Conservation (phyloP, 208 protist species). For the Entamoeba invadens region DNA sequence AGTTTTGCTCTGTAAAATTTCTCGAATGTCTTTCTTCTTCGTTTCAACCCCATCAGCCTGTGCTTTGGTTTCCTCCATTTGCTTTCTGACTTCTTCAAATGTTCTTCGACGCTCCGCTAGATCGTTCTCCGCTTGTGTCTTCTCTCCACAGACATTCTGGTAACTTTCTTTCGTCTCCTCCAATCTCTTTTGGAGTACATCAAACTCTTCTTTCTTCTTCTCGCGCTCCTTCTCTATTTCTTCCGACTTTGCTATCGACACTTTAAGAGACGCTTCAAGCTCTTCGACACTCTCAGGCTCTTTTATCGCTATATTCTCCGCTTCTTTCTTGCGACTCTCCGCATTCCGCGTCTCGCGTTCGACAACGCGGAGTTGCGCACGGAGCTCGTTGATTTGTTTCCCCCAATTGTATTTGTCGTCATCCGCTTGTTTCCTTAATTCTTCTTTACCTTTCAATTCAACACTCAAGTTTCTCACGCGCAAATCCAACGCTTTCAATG, state of each 20-base stretch:
- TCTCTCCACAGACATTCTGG: background rate
- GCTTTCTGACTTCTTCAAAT: background rate
- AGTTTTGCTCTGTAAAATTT: background rate
- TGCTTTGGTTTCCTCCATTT: background rate
- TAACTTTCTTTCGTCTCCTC: background rate
- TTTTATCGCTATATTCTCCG: background rate
- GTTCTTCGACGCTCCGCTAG: background rate
- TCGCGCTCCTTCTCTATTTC: background rate
- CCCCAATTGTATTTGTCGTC: background rate
- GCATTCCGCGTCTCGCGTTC: background rate
- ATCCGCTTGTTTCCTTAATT: background rate
- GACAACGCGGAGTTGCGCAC: background rate
- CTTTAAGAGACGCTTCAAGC: background rate
- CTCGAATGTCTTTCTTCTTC: background rate
- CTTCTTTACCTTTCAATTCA: background rate
- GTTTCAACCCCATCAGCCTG: background rate
- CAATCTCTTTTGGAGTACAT: background rate
- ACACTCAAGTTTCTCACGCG: background rate
- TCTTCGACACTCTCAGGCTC: background rate
- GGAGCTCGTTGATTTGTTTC: background rate
- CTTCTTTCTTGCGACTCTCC: background rate
- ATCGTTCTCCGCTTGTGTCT: background rate
- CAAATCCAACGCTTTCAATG: background rate
- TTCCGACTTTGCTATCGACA: background rate
- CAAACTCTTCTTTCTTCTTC: background rate